Evolutionary conservation across 2,329 filamentous ascomycete genomes (phyloP), one percentile per base, ranked within the genome.

Genomic region (Cyclaneusma minus): DNA sequence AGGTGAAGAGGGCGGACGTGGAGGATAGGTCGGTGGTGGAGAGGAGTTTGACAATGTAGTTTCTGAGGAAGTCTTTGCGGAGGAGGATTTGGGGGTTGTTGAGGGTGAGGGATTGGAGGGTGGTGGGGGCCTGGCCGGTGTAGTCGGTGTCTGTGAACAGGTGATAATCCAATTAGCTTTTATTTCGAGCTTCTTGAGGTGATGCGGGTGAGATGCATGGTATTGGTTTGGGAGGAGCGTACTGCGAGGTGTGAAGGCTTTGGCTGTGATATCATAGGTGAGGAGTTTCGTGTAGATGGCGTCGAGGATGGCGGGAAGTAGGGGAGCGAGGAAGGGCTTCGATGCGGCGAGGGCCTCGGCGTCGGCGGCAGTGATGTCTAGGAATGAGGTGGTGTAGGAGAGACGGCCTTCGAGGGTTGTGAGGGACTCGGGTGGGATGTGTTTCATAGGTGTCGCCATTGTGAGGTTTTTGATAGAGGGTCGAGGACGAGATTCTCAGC

Each of bases 211-310:
- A 60, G 57, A 24, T 60, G 50, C 2, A 62, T 68, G 9, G 35
- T 35, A 24, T 36, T 36, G 13, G 24, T 16, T 3, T 16, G 24
- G 24, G 24, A 14, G 5, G 24, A n/a, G n/a, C n/a, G n/a, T n/a
- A n/a, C n/a, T n/a, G n/a, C n/a, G n/a, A 2, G 67, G 70, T 31
- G 70, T 64, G 47, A 87, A 83, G 9, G 78, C 77, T 28, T 77
- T 67, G 2, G 81, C 78, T 4, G 81, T 89, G 48, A 87, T 81
- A 45, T 87, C 81, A 51, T 80, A 81, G 42, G 73, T 68, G 7
- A 87, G 58, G 1, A 89, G 64, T 47, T 87, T 87, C 44, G 73
- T 72, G 57, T 87, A 89, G 17, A 87, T 77, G 33, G 84, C 79
- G 51, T 85, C 83, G 43, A 87, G 79, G 13, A 89, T 66, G 23